These are phyloP conservation scores for Sphaerobolus stellatus DNA, from an alignment of 1,284 basidiomycete genomes.

Conservation along the genomic window DNA sequence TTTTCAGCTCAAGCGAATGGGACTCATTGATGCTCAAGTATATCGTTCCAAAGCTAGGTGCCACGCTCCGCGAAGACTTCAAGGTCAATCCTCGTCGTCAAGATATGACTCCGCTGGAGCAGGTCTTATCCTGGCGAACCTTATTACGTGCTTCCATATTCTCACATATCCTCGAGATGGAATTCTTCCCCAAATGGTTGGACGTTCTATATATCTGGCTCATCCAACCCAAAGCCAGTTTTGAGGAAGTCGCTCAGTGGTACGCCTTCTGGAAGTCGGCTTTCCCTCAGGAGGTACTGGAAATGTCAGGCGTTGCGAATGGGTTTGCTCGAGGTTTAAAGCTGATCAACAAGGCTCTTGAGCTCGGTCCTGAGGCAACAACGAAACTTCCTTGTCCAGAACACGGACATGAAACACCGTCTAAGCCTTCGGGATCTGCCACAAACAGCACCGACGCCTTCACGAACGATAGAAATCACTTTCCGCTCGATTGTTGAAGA, in stretches of 20 bases:
- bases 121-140: conserved; percentile 74
- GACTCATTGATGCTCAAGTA: conserved; percentile 88
- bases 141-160: conserved; percentile 77
- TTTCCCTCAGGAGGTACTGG: conserved; percentile 68
- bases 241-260: conserved; percentile 91
- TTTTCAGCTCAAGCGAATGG: conserved; percentile 83
- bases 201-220: conserved; percentile 92
- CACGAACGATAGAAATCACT: conserved; percentile 74
- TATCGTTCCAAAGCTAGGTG: conserved; percentile 85
- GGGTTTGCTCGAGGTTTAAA: conserved; percentile 87
- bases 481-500: conserved; percentile 93
- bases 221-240: conserved; percentile 75
- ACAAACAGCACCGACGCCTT: conserved; percentile 29
- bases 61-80: conserved; percentile 79
- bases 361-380: conserved; percentile 72
- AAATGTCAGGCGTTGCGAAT: conserved; percentile 61
- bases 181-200: conserved; percentile 97
- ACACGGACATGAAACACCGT: conserved; percentile 43
- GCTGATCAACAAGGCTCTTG: conserved; percentile 90
- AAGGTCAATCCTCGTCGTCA: conserved; percentile 86
- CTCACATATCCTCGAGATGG: conserved; percentile 78
- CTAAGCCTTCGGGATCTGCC: conserved; percentile 33
- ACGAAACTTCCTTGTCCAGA: conserved; percentile 64
- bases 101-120: conserved; percentile 79
- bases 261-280: conserved; percentile 84